Evolutionary conservation across 352 stramenopile genomes (phyloP).

Genomic region (Globisporangium cystogenes): DNA sequence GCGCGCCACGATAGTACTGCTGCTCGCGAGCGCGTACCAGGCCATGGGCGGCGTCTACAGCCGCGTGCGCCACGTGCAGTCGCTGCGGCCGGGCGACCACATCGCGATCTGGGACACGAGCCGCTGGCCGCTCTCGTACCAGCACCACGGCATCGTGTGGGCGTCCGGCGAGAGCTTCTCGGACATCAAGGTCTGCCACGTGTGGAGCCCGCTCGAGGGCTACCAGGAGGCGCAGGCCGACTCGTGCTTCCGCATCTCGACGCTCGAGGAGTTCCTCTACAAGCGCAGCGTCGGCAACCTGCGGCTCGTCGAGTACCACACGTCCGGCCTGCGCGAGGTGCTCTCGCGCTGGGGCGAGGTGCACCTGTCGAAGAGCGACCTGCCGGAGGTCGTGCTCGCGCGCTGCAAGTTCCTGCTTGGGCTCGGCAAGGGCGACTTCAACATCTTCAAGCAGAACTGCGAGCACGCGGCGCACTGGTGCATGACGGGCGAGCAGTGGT

Average conservation of each 20-base stretch:
- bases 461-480: constrained; percentile 86
- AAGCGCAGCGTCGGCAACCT: constrained; percentile 53
- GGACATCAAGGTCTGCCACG: constrained; percentile 76
- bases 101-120: constrained; percentile 84
- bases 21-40: constrained; percentile 11
- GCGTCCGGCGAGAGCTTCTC: constrained; percentile 51
- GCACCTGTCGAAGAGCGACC: constrained; percentile 73
- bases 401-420: constrained; percentile 81
- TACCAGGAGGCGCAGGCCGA: constrained; percentile 75
- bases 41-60: constrained; percentile 76
- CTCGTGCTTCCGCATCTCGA: constrained; percentile 85
- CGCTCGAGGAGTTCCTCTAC: constrained; percentile 77
- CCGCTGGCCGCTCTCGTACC: constrained; percentile 81
- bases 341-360: constrained; percentile 83
- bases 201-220: constrained; percentile 76
- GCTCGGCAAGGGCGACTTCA: constrained; percentile 74
- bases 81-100: constrained; percentile 76
- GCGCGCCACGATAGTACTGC: constrained; percentile 8
- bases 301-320: constrained; percentile 84
- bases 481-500: constrained; percentile 88
- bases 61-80: constrained; percentile 64
- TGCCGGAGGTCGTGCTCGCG: constrained; percentile 77
- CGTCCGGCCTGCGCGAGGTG: constrained; percentile 69
- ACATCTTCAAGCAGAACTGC: constrained; percentile 87
- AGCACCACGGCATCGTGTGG: constrained; percentile 86